A percentile compares a stretch with the other conserved stretches of the same genome.
Evolutionary conservation across 495 filamentous ascomycete species (phyloP).

Genomic region (Talaromyces stipitatus): DNA sequence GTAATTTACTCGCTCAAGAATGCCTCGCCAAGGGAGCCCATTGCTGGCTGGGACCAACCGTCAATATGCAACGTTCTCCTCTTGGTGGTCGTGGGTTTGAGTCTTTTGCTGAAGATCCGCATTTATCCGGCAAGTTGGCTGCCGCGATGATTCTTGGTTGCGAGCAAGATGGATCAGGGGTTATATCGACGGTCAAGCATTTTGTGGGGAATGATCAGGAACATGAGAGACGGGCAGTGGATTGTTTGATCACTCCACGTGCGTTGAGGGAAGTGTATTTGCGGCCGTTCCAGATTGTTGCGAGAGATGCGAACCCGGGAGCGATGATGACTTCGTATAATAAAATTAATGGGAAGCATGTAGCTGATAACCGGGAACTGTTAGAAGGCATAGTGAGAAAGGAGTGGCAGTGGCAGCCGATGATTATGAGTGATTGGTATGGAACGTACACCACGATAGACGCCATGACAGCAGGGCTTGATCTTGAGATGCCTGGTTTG

Average conservation of each 20-base stretch:
- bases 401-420: conserved; percentile 56
- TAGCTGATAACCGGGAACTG: conserved; percentile 50
- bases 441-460: conserved; percentile 55
- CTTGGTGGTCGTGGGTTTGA: conserved; percentile 67
- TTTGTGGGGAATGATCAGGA: conserved; percentile 70
- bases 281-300: conserved; percentile 62
- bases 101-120: conserved; percentile 62
- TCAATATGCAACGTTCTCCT: conserved; percentile 64
- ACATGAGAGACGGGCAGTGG: conserved; percentile 50
- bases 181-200: conserved; percentile 62
- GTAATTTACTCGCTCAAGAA: conserved; percentile 52
- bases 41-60: conserved; percentile 60
- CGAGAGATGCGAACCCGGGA: conserved; percentile 50
- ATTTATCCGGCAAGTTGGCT: conserved; percentile 53
- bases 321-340: conserved; percentile 73
- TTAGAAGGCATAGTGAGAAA: conserved; percentile 52
- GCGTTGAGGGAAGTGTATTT: conserved; percentile 68
- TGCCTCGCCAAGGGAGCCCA: conserved; percentile 56
- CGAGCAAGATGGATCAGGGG: conserved; percentile 43
- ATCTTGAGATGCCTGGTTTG: conserved; percentile 65
- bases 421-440: conserved; percentile 35
- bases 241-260: conserved; percentile 54
- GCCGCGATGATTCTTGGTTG: conserved; percentile 54
- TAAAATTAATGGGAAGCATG: conserved; percentile 61
- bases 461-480: conserved; percentile 55